phyloP scores from a whole-genome alignment of 768 basidiomycete species.

The Tulasnella sp. region DNA sequence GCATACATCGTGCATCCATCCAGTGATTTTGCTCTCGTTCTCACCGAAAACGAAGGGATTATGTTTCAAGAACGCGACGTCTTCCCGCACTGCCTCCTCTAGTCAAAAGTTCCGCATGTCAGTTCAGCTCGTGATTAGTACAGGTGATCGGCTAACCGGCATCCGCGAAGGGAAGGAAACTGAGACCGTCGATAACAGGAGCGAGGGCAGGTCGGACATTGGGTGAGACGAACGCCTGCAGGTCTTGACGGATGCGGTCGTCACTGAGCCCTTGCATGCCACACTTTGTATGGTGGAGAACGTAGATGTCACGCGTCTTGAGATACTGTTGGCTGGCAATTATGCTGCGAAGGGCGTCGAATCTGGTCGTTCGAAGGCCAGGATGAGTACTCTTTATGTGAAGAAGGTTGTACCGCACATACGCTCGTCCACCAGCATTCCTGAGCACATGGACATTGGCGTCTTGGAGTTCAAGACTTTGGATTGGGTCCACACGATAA shows the following conservation, averaged over 20 bases:
- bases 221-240: conserved; percentile 36
- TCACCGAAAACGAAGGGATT: conserved; percentile 44
- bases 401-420: conserved; percentile 24
- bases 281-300: conserved; percentile 61
- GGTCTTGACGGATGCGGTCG: conserved; percentile 34
- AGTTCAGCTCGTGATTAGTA: no score
- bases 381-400: not conserved
- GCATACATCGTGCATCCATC: conserved; percentile 56
- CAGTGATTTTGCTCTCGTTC: conserved; percentile 43
- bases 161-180: conserved; percentile 43
- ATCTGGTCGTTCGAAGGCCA: no score
- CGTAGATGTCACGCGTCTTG: conserved; percentile 52
- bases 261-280: conserved; percentile 55
- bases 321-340: conserved; percentile 62
- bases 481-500: conserved; percentile 50
- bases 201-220: conserved; percentile 21
- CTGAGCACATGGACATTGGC: conserved; percentile 64
- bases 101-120: no score
- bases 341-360: conserved; percentile 52
- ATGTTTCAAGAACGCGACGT: conserved; percentile 45
- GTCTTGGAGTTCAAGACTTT: conserved; percentile 46
- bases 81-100: conserved; percentile 43
- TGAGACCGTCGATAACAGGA: conserved; percentile 33
- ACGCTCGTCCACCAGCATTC: conserved; percentile 60
- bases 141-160: conserved; percentile 19